These are phyloP conservation scores for Fusarium equiseti DNA, from an alignment of 2,329 filamentous ascomycete species.

Conservation along the genomic window DNA sequence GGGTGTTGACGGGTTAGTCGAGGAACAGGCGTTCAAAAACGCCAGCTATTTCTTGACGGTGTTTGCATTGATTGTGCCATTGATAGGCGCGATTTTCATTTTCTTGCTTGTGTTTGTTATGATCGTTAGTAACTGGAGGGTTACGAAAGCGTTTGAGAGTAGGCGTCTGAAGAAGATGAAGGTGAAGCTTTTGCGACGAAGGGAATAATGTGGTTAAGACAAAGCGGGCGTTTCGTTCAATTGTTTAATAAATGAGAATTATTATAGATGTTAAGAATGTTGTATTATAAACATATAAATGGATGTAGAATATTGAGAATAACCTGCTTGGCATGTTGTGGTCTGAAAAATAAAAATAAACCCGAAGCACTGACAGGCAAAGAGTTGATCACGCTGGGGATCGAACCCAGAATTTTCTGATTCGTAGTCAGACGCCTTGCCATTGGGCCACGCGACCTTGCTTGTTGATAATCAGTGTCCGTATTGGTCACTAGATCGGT, in stretches of 20 bases:
- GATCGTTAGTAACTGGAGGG: slow-evolving; percentile 34
- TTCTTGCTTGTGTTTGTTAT: slow-evolving; percentile 34
- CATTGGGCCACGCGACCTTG: slow-evolving; percentile 35
- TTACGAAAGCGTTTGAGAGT: slow-evolving; percentile 29
- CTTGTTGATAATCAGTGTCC: neutral
- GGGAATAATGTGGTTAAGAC: neutral
- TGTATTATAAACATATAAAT: too few relatives aligned
- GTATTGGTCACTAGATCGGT: neutral
- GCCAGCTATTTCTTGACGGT: slow-evolving; percentile 33
- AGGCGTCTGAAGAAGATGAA: slow-evolving; percentile 28
- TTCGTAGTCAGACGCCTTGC: slow-evolving; percentile 41
- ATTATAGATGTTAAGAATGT: neutral
- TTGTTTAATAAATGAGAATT: neutral
- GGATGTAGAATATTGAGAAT: too few relatives aligned
- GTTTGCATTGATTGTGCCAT: slow-evolving; percentile 31
- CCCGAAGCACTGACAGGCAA: neutral
- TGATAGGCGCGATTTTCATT: slow-evolving; percentile 26
- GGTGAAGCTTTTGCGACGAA: slow-evolving; percentile 1
- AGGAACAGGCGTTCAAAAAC: slow-evolving; percentile 20
- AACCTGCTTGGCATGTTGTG: neutral
- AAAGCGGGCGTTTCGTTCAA: too few relatives aligned
- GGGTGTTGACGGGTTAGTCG: slow-evolving; percentile 11
- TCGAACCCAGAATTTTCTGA: slow-evolving; percentile 41
- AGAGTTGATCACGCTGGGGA: slow-evolving; percentile 34
- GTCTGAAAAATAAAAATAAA: too few relatives aligned